Evolutionary conservation across 1,284 basidiomycete species (phyloP).

Genomic region (Crepidotus sp.): DNA sequence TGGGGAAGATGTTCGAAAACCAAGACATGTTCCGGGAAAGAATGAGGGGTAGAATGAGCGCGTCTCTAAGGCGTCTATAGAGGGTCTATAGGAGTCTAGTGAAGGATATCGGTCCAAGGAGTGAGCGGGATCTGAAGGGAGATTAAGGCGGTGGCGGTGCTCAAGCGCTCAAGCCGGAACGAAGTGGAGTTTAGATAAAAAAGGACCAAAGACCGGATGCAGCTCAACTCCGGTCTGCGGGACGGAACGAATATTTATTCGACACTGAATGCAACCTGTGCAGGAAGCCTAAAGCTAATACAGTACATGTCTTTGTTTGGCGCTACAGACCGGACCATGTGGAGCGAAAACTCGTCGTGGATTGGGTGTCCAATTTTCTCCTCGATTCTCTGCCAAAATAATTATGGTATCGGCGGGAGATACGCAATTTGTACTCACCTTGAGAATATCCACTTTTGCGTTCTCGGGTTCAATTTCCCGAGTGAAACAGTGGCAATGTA

Average conservation of each 20-base stretch:
- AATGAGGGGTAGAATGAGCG: not conserved
- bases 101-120: constrained; percentile 23
- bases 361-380: constrained; percentile 54
- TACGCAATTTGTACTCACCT: constrained; percentile 43
- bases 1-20: constrained; percentile 33
- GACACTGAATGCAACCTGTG: constrained; percentile 33
- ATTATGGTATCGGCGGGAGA: not conserved
- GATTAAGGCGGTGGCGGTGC: too few relatives aligned
- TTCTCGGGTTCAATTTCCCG: constrained; percentile 66
- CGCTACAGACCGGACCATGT: constrained; percentile 87
- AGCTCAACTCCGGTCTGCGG: too few relatives aligned
- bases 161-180: too few relatives aligned
- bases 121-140: not conserved
- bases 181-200: too few relatives aligned
- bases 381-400: constrained; percentile 59
- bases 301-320: constrained; percentile 99
- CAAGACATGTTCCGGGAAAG: constrained; percentile 9
- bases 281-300: constrained; percentile 82
- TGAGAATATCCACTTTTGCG: constrained; percentile 69
- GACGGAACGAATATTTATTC: not conserved
- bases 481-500: constrained; percentile 97
- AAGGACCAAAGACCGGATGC: too few relatives aligned
- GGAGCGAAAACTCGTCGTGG: constrained; percentile 47
- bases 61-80: constrained; percentile 5
- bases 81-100: constrained; percentile 4